These are phyloP conservation scores for Lolium rigidum DNA, from an alignment of 176 grass and related monocot species.

Conservation along the genomic window DNA sequence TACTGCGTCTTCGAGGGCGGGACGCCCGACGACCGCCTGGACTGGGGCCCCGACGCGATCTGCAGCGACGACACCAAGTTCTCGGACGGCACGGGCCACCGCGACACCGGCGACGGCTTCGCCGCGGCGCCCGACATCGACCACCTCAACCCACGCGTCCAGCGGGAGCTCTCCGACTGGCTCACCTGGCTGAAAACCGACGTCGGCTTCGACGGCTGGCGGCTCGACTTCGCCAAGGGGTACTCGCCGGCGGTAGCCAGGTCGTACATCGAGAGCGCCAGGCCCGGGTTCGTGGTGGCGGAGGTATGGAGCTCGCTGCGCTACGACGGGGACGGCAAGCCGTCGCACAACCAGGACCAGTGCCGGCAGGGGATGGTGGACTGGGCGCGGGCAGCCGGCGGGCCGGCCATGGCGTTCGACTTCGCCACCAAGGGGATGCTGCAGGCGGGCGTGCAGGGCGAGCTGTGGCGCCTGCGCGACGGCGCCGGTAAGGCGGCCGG, in stretches of 20 bases:
- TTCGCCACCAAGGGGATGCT: constrained; percentile 86
- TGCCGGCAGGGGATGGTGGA: constrained; percentile 62
- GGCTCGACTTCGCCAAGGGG: constrained; percentile 82
- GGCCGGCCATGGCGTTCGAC: constrained; percentile 62
- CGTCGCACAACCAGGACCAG: constrained; percentile 57
- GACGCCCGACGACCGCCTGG: constrained; percentile 61
- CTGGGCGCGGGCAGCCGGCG: constrained; percentile 52
- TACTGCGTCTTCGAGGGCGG: constrained; percentile 80
- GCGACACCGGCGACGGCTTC: constrained; percentile 64
- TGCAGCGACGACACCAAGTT: constrained; percentile 64
- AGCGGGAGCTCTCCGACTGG: constrained; percentile 72
- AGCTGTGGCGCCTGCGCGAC: constrained; percentile 72
- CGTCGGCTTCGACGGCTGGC: constrained; percentile 80
- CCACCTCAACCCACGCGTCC: constrained; percentile 72
- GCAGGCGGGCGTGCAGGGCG: constrained; percentile 71
- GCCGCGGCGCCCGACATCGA: constrained; percentile 70
- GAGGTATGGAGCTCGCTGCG: constrained; percentile 74
- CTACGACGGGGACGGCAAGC: constrained; percentile 60
- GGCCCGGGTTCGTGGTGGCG: neutral
- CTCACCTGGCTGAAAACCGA: constrained; percentile 72
- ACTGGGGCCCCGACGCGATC: constrained; percentile 76
- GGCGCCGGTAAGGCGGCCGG: constrained; percentile 63
- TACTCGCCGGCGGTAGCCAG: constrained; percentile 43
- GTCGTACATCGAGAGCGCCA: neutral
- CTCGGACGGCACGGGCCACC: constrained; percentile 56